phyloP scores from a whole-genome alignment of 805 yeast genomes.

The Wickerhamiella galacta region DNA sequence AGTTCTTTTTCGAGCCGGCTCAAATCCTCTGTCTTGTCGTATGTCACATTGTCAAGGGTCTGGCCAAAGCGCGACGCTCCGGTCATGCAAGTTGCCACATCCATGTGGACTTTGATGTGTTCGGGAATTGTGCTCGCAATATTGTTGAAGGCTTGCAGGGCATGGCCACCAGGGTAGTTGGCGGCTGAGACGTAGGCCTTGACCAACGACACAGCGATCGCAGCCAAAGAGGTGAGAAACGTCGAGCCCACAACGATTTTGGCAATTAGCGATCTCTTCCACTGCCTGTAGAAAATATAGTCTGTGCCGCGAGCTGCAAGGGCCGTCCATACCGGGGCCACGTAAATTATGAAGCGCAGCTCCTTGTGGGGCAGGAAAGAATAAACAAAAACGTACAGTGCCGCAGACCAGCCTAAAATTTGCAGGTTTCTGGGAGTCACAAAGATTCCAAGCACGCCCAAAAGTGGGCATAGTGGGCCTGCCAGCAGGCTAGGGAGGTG shows the following conservation, averaged over 20 bases:
- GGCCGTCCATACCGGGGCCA: slow-evolving; percentile 50
- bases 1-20: too few relatives aligned
- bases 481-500: slow-evolving; percentile 28
- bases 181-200: slow-evolving; percentile 48
- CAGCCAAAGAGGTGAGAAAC: slow-evolving; percentile 21
- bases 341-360: slow-evolving; percentile 76
- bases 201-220: slow-evolving; percentile 28
- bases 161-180: slow-evolving; percentile 85
- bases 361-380: slow-evolving; percentile 86
- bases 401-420: slow-evolving; percentile 33
- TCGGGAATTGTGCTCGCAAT: slow-evolving; percentile 12
- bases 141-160: slow-evolving; percentile 38
- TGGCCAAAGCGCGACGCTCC: slow-evolving; percentile 70
- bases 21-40: slow-evolving; percentile 60
- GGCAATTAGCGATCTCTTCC: slow-evolving; percentile 5
- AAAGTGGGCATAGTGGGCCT: slow-evolving; percentile 27
- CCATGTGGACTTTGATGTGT: slow-evolving; percentile 44
- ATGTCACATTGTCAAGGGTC: slow-evolving; percentile 25
- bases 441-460: slow-evolving; percentile 23
- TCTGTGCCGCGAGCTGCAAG: slow-evolving; percentile 32
- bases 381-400: slow-evolving; percentile 41
- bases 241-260: slow-evolving; percentile 15
- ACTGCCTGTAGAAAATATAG: slow-evolving; percentile 5
- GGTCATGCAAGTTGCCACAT: slow-evolving; percentile 70
- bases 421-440: slow-evolving; percentile 20